Evolutionary conservation across 305 asterid species (phyloP), one percentile per base, ranked within the genome.

Genomic region (Salvia sclarea): DNA sequence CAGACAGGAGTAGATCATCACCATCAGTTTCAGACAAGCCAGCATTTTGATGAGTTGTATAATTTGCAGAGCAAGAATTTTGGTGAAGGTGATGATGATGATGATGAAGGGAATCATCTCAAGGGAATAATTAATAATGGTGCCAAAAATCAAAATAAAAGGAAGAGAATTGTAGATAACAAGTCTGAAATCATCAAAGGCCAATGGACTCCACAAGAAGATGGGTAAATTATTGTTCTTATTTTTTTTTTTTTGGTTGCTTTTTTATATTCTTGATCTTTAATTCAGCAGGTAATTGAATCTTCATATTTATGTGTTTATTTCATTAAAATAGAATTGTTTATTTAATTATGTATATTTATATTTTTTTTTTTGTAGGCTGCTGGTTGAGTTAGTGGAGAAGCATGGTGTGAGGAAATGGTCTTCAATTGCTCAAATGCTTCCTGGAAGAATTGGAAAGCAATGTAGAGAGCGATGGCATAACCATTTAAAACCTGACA

Each of bases 381-480:
- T 83, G 57, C 71, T 90, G 71, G 70, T 71, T 52, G 78, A 76
- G 71, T 81, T 88, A 78, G 97, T 90, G 30, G 84, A 80, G 79
- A 76, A 80, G 52, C 83, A 81, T 73, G 97, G 97, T 52, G 83
- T 77, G 24, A 75, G 79, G 76, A 84, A 85, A 75, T 90, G 97
- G 97, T 75, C 92, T 14, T 61, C 79, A 37, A 82, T 90, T 35
- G 94, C 97, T 64, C 81, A 82, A 74, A 75, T 76, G 84, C 86
- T 90, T 25, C 78, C 74, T 0, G 90, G 92, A 14, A 88, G 96
- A 70, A 75, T 80, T 17, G 97, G 94, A 68, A 90, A 90, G 84
- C 97, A 90, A 63, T 90, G 97, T 64, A 81, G 97, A 73, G 95
- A 90, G 56, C 82, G 97, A 75, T 90, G 97, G 97, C 83, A 84